Evolutionary conservation across 352 stramenopile genomes (phyloP), one percentile per base, ranked within the genome.

Genomic region (Globisporangium yorkense): DNA sequence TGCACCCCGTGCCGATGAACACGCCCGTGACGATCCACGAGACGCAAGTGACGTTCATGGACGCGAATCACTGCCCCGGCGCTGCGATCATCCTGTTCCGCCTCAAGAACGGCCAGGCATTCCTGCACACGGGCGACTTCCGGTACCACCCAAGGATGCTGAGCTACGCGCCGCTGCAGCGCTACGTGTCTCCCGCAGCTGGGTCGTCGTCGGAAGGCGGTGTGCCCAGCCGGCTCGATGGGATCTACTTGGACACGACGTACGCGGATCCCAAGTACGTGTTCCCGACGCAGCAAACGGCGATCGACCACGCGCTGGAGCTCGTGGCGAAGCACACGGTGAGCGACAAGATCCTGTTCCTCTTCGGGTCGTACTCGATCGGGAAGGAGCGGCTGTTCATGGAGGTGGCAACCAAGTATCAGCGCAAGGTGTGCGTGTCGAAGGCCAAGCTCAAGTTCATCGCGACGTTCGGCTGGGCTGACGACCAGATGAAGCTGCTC

Each of bases 351-450:
- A 69, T 86, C 20, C 72, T 99, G 0, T 97, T 97, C 60, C 71
- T 98, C 13, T 98, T 99, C 75, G 96, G 96, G 29, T 96, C 93
- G 24, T 99, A 99, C 59, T 97, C 92, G 8, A 98, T 99, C 58
- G 96, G 96, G 18, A 99, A 99, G 63, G 96, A 99, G 65, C 81
- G 86, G 20, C 84, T 98, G n/a, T 98, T 98, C 56, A 88, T 98
- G 67, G 89, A 97, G 49, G 84, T 98, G 3, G 91, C 94, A n/a
- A 62, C 87, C 56, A 76, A 75, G 40, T 81, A 77, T 49, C 47
- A 77, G 52, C 75, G 70, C 56, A 89, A 94, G 52, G 82, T 95
- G 37, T 92, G 75, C 56, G 76, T 95, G 37, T 89, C 84, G 16
- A 86, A 77, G 56, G 65, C 71, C 15, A 95, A 95, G 62, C 62